Evolutionary conservation across 495 filamentous ascomycete species (phyloP), one percentile per base, ranked within the genome.

Genomic region (Penicillium silybi): DNA sequence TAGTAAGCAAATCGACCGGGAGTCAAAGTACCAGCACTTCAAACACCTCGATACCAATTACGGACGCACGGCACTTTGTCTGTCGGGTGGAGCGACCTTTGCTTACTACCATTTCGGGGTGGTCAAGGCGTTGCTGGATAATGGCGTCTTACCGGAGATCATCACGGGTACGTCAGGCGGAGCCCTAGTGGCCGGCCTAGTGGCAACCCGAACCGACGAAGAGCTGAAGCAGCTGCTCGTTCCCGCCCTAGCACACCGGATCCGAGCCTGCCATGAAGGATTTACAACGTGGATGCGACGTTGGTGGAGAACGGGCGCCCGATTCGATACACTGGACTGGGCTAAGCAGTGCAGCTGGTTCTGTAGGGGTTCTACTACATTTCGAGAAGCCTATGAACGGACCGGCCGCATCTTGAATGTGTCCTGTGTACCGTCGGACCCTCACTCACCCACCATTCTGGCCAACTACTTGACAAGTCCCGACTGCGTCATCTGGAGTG

Each of bases 31-130:
- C 37, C 71, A 73, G n/a, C 70, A 95, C 52, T 95, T 95, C 75
- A 93, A 90, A 63, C 86, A 93, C 41, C 74, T 97, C 23, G 82
- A 88, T 58, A 89, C 88, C 37, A 97, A 97, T 64, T 96, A 85
- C 59, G 93, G 93, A 17, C 86, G 91, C 17, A 95, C 92, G 11
- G 93, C 93, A 0, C 75, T 98, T 10, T 97, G 92, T 66, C 74
- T 97, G 4, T 95, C 89, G 8, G 93, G 93, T 1, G 93, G 93
- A n/a, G 93, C 92, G 6, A 87, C 87, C 3, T 97, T 97, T 72
- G 90, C 93, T 19, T 98, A 95, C 62, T 97, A 97, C 62, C 93
- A 98, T 62, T 93, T 97, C 48, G 93, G 93, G 1, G 88, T 97
- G 5, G 83, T 92, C 35, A 92, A 90, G 63, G 92, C 92, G 19